Conservation (phyloP, 208 protist species). For the Acanthamoeba quina region DNA sequence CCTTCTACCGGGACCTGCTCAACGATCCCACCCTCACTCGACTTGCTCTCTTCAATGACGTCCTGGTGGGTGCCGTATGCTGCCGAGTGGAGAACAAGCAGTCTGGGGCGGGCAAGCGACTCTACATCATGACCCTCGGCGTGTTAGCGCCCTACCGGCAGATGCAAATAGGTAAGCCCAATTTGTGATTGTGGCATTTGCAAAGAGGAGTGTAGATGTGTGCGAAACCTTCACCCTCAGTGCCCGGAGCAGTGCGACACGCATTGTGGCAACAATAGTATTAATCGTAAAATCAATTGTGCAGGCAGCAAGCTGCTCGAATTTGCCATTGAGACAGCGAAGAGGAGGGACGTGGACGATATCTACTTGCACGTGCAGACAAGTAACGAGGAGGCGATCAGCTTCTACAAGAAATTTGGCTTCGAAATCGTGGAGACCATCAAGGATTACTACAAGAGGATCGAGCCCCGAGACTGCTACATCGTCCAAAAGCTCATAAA, state of each 20-base stretch:
- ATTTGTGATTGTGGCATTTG: background rate
- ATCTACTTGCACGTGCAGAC: slow-evolving; percentile 79
- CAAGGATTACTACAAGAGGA: slow-evolving; percentile 77
- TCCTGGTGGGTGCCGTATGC: slow-evolving; percentile 94
- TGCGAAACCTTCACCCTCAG: background rate
- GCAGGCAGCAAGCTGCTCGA: slow-evolving; percentile 72
- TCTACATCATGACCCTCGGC: slow-evolving; percentile 96
- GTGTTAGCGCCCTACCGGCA: slow-evolving; percentile 94
- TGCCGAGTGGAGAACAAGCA: slow-evolving; percentile 91
- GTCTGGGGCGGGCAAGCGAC: slow-evolving; percentile 80
- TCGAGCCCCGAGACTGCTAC: slow-evolving; percentile 74
- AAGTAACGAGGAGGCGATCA: slow-evolving; percentile 74
- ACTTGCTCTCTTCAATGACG: slow-evolving; percentile 91
- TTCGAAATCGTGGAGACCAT: slow-evolving; percentile 72
- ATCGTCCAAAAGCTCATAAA: slow-evolving; percentile 65
- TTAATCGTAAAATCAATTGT: background rate
- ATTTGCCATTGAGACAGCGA: slow-evolving; percentile 32
- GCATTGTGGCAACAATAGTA: background rate
- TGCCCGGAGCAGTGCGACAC: background rate
- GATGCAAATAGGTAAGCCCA: slow-evolving; percentile 89
- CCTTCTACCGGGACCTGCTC: slow-evolving; percentile 80
- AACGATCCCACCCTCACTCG: slow-evolving; percentile 76
- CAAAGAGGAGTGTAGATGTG: background rate
- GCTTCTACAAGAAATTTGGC: slow-evolving; percentile 80
- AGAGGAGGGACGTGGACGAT: slow-evolving; percentile 60